These are phyloP conservation scores for Nicotiana rustica DNA, from an alignment of 305 asterid genomes.

Conservation along the genomic window DNA sequence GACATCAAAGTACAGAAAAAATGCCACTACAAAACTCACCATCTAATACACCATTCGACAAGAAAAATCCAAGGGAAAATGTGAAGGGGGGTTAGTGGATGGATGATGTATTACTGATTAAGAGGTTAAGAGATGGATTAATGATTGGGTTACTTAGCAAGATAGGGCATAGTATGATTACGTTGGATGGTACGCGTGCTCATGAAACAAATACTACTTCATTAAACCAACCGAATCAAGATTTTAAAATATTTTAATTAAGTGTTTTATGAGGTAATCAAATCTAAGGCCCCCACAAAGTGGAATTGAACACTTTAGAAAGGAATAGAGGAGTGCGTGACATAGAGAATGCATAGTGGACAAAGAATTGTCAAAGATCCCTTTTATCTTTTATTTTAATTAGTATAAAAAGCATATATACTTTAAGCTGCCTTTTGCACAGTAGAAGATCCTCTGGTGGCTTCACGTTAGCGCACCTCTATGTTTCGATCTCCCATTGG, in stretches of 20 bases:
- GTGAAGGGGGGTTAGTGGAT: neutral
- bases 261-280: neutral
- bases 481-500: slow-evolving; percentile 23
- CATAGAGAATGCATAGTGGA: neutral
- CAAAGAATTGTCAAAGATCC: too few relatives aligned
- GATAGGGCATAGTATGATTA: neutral
- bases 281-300: neutral
- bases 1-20: too few relatives aligned
- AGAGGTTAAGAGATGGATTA: neutral
- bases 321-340: slow-evolving; percentile 3
- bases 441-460: slow-evolving; percentile 28
- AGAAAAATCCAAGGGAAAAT: neutral
- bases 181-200: neutral
- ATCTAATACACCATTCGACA: neutral
- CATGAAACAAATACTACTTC: neutral
- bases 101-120: neutral
- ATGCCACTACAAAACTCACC: too few relatives aligned
- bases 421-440: slow-evolving; percentile 29
- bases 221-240: neutral
- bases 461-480: slow-evolving; percentile 16
- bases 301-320: slow-evolving; percentile 6
- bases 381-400: too few relatives aligned
- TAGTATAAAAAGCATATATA: slow-evolving; percentile 31
- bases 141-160: neutral
- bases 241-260: neutral